phyloP scores from a whole-genome alignment of 345 rosid species.

The Corymbia maculata region DNA sequence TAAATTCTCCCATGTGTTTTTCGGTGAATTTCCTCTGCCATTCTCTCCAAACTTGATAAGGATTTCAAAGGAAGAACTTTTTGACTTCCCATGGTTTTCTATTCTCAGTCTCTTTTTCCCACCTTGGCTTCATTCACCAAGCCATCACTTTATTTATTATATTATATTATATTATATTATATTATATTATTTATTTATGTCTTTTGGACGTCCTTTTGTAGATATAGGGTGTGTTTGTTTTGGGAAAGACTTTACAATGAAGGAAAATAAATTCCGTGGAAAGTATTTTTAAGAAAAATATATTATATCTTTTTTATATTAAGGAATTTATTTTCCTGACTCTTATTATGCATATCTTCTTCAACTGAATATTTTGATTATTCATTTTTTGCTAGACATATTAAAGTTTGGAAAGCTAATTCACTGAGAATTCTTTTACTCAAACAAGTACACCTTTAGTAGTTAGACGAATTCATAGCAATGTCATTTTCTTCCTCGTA shows the following conservation, averaged over 20 bases:
- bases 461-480: not conserved
- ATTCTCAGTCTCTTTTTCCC: not conserved
- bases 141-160: not conserved
- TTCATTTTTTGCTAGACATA: too few relatives aligned
- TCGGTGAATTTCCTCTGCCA: not conserved
- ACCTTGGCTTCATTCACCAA: not conserved
- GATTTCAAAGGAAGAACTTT: not conserved
- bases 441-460: too few relatives aligned
- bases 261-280: too few relatives aligned
- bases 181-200: not conserved
- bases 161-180: too few relatives aligned
- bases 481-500: not conserved
- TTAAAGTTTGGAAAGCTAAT: too few relatives aligned
- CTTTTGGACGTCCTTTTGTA: not conserved
- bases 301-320: too few relatives aligned
- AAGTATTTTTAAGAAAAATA: too few relatives aligned
- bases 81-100: not conserved
- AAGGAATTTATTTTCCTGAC: not conserved
- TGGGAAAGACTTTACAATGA: too few relatives aligned
- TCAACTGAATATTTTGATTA: too few relatives aligned
- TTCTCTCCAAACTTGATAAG: not conserved
- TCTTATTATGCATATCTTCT: not conserved
- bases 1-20: not conserved
- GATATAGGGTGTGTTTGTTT: not conserved
- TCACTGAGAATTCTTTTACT: too few relatives aligned